Evolutionary conservation across 768 basidiomycete species (phyloP), one percentile per base, ranked within the genome.

Genomic region (Hericium erinaceus): DNA sequence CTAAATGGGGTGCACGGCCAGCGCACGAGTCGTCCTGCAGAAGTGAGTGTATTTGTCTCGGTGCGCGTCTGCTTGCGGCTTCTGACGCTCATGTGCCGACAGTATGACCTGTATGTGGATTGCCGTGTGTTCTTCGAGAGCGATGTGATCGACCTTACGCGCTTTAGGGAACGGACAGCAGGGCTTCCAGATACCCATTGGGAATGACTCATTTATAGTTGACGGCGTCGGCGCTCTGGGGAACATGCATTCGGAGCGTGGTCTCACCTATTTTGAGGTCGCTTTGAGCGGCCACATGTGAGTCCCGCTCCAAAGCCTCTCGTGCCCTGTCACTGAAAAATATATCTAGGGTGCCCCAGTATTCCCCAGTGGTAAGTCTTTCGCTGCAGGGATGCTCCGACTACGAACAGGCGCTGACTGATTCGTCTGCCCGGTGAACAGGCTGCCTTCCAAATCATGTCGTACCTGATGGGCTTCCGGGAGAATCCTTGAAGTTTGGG

Each of bases 211-310:
- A 59, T 85, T 89, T 72, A 67, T 87, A 56, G 79, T 89, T 54
- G 84, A 87, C 56, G 84, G 82, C 16, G 75, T 88, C 48, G 87
- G 87, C 26, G 77, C 87, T 3, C 73, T 82, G 26, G 88, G 87
- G 0, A 84, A 71, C 2, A 72, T 78, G 58, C 87, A 89, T 58
- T 72, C 75, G 15, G 89, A 90, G 64, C 80, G 87, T 40, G 80
- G 81, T 12, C 67, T 89, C 62, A 82, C 86, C 0, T 89, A 82
- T 60, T 73, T 77, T 33, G 87, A 91, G 64, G 80, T 91, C 20
- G 74, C 63, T 22, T 75, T 87, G 7, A 83, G 82, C 61, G 89
- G 87, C 16, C 87, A 90, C 61, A 89, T 89, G 87, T 84, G 64
- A 60, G 77, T 60, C 71, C 68, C 38, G 10, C 33, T 33, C 26